These are phyloP conservation scores for Puya raimondii DNA, from an alignment of 176 grass and related monocot species.

Conservation along the genomic window DNA sequence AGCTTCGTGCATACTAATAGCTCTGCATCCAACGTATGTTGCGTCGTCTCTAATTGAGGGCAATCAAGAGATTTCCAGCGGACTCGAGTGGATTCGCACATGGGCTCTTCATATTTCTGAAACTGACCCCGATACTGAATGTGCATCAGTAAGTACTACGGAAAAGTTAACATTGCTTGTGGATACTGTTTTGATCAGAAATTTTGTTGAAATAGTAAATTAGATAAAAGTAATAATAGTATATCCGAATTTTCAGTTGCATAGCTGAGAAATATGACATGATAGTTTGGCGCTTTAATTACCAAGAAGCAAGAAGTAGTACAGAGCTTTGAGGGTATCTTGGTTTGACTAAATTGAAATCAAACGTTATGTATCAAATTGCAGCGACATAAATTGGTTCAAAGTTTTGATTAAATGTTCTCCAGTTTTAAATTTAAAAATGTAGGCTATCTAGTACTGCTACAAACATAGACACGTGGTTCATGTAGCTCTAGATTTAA, in stretches of 20 bases:
- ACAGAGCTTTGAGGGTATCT: not conserved
- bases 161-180: slow-evolving; percentile 8
- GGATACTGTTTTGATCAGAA: not conserved
- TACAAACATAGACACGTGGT: no score
- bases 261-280: not conserved
- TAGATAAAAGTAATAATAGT: not conserved
- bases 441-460: no score
- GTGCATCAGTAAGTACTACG: slow-evolving; percentile 50
- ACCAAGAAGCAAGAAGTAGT: not conserved
- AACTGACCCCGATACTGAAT: slow-evolving; percentile 79
- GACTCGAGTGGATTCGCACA: slow-evolving; percentile 86
- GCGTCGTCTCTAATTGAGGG: slow-evolving; percentile 83
- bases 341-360: no score
- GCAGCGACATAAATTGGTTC: no score
- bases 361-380: no score
- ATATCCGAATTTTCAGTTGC: not conserved
- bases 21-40: slow-evolving; percentile 74
- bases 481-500: no score
- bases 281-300: not conserved
- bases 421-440: no score
- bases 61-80: slow-evolving; percentile 58
- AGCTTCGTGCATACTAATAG: slow-evolving; percentile 78
- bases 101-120: slow-evolving; percentile 72
- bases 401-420: no score
- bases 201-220: not conserved